phyloP scores from a whole-genome alignment of 2,329 filamentous ascomycete genomes.

The Apiospora arundinis region DNA sequence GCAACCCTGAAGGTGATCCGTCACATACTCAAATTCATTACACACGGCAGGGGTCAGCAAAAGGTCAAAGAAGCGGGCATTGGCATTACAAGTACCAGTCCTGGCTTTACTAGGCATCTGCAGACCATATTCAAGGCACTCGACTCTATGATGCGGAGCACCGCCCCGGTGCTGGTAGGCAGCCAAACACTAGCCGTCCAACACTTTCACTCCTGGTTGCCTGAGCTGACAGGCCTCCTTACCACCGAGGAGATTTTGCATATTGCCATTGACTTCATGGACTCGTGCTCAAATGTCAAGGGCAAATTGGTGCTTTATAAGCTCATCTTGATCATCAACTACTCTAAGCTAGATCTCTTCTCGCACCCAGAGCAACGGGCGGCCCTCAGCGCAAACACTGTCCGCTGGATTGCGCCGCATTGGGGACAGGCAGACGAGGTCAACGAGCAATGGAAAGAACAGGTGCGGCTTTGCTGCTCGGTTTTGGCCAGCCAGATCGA shows the following conservation, averaged over 20 bases:
- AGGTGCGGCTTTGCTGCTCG: constrained; percentile 91
- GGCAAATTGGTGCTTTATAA: constrained; percentile 94
- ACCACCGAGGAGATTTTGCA: constrained; percentile 85
- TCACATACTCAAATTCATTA: constrained; percentile 93
- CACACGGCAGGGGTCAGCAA: constrained; percentile 85
- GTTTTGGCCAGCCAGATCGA: constrained; percentile 87
- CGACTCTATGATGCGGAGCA: constrained; percentile 87
- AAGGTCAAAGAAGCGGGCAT: constrained; percentile 87
- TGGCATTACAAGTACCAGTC: constrained; percentile 77
- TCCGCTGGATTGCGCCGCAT: constrained; percentile 89
- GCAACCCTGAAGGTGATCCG: constrained; percentile 94
- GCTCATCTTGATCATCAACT: constrained; percentile 90
- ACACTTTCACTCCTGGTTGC: constrained; percentile 97
- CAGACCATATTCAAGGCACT: constrained; percentile 88
- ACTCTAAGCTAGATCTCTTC: constrained; percentile 83
- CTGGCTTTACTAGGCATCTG: constrained; percentile 80
- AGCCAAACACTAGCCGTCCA: constrained; percentile 95
- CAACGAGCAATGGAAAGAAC: constrained; percentile 87
- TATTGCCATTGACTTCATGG: constrained; percentile 91
- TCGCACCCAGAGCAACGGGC: constrained; percentile 76
- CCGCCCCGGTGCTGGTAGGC: constrained; percentile 84
- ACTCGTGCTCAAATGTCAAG: constrained; percentile 85
- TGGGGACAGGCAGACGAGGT: constrained; percentile 81
- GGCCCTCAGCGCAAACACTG: constrained; percentile 79
- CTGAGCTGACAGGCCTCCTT: constrained; percentile 80